These are phyloP conservation scores for Inga leiocalycina DNA, from an alignment of 306 rosid genomes.

Conservation along the genomic window DNA sequence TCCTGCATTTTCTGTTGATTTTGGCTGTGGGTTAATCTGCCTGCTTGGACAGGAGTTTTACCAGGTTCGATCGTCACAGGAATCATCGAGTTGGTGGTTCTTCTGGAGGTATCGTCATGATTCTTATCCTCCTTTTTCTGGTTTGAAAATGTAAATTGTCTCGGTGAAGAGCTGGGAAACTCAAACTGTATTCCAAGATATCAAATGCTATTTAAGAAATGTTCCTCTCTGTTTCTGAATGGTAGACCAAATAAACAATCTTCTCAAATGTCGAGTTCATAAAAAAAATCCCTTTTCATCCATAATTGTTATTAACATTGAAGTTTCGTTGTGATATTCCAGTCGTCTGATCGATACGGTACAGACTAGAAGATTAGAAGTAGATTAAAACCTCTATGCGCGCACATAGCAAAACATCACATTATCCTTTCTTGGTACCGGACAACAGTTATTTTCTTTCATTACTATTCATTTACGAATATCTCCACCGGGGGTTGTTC, in stretches of 20 bases:
- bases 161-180: constrained; percentile 41
- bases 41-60: constrained; percentile 49
- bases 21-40: constrained; percentile 52
- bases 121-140: constrained; percentile 72
- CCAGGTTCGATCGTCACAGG: constrained; percentile 79
- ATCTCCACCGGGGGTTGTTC: no score
- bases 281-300: not conserved
- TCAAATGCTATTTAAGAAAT: no score
- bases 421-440: no score
- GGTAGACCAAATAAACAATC: not conserved
- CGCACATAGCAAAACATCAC: no score
- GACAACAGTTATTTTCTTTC: not conserved
- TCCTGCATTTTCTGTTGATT: constrained; percentile 62
- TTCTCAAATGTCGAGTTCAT: not conserved
- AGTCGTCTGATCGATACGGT: not conserved
- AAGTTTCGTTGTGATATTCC: not conserved
- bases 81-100: constrained; percentile 90
- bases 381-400: not conserved
- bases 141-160: constrained; percentile 75
- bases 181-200: constrained; percentile 24
- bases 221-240: not conserved
- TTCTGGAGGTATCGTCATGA: constrained; percentile 63
- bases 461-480: no score
- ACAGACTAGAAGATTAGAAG: not conserved
- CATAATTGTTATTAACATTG: not conserved